These are phyloP conservation scores for Sporothrix protearum DNA, from an alignment of 2,329 filamentous ascomycete genomes.

Conservation along the genomic window DNA sequence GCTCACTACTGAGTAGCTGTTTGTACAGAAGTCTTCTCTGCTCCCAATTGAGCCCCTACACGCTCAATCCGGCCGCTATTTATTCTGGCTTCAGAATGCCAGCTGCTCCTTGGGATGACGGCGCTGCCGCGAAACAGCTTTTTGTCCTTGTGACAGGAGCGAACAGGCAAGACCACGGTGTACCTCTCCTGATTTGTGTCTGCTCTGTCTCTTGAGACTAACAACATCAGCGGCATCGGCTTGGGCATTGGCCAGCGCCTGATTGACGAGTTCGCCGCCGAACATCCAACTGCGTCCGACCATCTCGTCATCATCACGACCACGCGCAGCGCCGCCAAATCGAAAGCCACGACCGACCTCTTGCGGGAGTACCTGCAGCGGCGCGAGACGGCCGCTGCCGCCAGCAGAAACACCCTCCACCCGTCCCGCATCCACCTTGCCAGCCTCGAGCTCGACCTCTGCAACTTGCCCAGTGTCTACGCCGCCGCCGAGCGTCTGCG, in stretches of 20 bases:
- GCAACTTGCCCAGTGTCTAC: conserved; percentile 52
- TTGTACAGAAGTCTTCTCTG: background rate
- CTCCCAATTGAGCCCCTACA: background rate
- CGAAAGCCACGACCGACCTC: conserved; percentile 63
- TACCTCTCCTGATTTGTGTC: too few species aligned
- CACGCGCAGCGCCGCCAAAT: conserved; percentile 73
- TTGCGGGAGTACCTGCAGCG: conserved; percentile 60
- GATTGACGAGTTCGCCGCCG: conserved; percentile 81
- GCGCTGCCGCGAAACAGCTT: conserved; percentile 43
- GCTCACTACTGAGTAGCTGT: background rate
- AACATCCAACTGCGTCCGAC: conserved; percentile 61
- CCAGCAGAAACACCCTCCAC: conserved; percentile 46
- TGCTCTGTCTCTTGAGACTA: background rate
- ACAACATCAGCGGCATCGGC: conserved; percentile 68
- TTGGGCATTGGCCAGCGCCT: conserved; percentile 78
- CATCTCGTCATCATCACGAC: conserved; percentile 79
- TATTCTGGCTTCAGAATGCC: conserved; percentile 6
- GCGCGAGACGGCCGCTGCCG: conserved; percentile 36
- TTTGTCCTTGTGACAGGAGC: conserved; percentile 77
- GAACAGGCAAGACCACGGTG: conserved; percentile 62
- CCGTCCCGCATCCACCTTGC: conserved; percentile 56
- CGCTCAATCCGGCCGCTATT: background rate
- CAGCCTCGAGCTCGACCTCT: conserved; percentile 58
- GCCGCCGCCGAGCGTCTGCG: conserved; percentile 47
- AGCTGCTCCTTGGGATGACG: conserved; percentile 37